Evolutionary conservation across 805 yeast genomes (phyloP).

Genomic region (Candida methanosorbosa): DNA sequence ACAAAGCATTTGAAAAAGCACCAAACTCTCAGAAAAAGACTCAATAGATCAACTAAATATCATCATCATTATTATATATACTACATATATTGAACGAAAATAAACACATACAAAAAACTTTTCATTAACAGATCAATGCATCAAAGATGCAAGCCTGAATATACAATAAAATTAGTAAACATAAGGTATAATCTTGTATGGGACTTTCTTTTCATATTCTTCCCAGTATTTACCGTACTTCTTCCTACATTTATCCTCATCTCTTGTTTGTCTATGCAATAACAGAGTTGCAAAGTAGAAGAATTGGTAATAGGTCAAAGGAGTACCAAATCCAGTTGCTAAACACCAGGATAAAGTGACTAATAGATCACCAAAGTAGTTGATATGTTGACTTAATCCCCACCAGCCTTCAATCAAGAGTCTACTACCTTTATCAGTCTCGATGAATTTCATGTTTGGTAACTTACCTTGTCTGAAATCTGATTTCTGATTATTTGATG

Average conservation of each 20-base stretch:
- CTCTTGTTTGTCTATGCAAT: constrained; percentile 84
- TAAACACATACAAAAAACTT: no score
- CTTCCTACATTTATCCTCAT: constrained; percentile 79
- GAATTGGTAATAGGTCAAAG: constrained; percentile 81
- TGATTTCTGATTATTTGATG: constrained; percentile 79
- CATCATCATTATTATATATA: not conserved
- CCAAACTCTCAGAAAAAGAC: constrained; percentile 42
- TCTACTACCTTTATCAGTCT: constrained; percentile 70
- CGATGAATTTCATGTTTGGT: constrained; percentile 56
- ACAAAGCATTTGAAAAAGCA: constrained; percentile 73
- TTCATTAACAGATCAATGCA: not conserved
- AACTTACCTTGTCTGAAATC: constrained; percentile 74
- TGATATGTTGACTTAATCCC: constrained; percentile 86
- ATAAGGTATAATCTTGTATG: constrained; percentile 85
- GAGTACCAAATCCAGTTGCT: constrained; percentile 75
- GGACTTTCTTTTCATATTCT: constrained; percentile 72
- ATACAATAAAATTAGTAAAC: constrained; percentile 62
- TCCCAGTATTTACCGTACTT: constrained; percentile 88
- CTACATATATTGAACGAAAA: not conserved
- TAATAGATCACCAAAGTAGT: constrained; percentile 93
- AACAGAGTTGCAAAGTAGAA: constrained; percentile 74
- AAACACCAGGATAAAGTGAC: constrained; percentile 90
- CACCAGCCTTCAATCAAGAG: constrained; percentile 93
- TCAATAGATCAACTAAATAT: constrained; percentile 17
- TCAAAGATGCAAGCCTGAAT: no score